Evolutionary conservation across 495 filamentous ascomycete species (phyloP), one percentile per base, ranked within the genome.

Genomic region (Hapsidospora chrysogenum): DNA sequence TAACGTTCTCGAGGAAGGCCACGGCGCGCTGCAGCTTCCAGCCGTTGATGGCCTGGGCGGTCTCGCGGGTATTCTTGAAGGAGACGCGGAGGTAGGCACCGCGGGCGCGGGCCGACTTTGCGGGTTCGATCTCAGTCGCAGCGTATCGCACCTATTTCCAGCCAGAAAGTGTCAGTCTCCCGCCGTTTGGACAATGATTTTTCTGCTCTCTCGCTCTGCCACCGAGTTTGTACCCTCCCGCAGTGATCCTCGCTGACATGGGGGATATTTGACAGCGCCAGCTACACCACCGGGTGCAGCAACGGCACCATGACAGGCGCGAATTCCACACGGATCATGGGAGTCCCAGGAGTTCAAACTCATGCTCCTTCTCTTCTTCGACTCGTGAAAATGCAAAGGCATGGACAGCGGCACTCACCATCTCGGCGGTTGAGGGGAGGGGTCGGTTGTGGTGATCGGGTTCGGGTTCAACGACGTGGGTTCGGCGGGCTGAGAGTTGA

Each of bases 1-100:
- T 74, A 47, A 99, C 89, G 61, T 96, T 95, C 68, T 89, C 83
- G 56, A 99, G 78, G 77, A 86, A 99, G 53, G 68, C 72, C 48
- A 93, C 65, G 44, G 89, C 92, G 54, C 89, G 89, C 62, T 78
- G 67, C 53, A 96, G 70, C 72, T 96, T 96, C 89, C 87, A 94
- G 63, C 89, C 87, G 64, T 84, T 95, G 76, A 96, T 85, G 43
- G 87, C 85, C 69, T 95, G 86, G 38, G 89, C 92, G 45, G 89
- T 94, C 72, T 99, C 92, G 57, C 87, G 83, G 62, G 89, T 95
- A 76, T 97, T 96, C 76, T 96, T 96, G 80, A 93, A 95, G 50
- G 80, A 89, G 56, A 94, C 85, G 52, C 89, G 86, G 47, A 99
- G 83, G 75, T 96, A 96, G 58, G 86, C 81, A 60, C 92, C 92